Conservation (phyloP, 345 rosid genomes). For the Salix dunnii region DNA sequence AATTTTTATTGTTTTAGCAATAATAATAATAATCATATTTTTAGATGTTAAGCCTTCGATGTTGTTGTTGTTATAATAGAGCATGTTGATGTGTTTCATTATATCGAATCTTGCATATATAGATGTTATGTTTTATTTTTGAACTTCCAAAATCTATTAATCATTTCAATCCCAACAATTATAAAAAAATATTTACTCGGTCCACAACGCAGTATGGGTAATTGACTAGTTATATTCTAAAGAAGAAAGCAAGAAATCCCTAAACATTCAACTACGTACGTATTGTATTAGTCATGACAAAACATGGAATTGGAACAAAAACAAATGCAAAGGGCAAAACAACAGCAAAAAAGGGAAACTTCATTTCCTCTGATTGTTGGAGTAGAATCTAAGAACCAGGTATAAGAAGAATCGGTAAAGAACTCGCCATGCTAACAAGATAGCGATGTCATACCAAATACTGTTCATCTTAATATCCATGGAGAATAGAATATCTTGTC, state of each 20-base stretch:
- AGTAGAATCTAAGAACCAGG: slow-evolving; percentile 49
- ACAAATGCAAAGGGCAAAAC: neutral
- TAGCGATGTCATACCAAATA: slow-evolving; percentile 44
- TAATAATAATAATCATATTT: too few species aligned
- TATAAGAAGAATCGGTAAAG: slow-evolving; percentile 54
- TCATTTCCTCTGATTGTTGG: slow-evolving; percentile 54
- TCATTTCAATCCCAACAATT: too few species aligned
- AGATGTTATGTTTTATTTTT: too few species aligned
- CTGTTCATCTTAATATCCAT: slow-evolving; percentile 43
- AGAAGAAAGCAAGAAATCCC: neutral
- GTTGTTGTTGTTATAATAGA: too few species aligned
- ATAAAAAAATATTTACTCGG: too few species aligned
- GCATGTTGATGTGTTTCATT: too few species aligned
- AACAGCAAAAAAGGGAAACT: neutral
- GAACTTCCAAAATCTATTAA: too few species aligned
- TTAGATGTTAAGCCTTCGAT: too few species aligned
- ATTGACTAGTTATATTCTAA: too few species aligned
- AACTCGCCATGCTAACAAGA: slow-evolving; percentile 64
- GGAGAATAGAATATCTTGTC: slow-evolving; percentile 45
- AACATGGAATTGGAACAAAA: neutral
- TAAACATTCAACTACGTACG: neutral
- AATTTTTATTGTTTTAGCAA: too few species aligned
- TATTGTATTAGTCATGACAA: neutral
- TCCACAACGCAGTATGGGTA: too few species aligned
- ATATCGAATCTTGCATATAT: too few species aligned